These are phyloP conservation scores for Jacaranda mimosifolia DNA, from an alignment of 257 asterid species.

Conservation along the genomic window DNA sequence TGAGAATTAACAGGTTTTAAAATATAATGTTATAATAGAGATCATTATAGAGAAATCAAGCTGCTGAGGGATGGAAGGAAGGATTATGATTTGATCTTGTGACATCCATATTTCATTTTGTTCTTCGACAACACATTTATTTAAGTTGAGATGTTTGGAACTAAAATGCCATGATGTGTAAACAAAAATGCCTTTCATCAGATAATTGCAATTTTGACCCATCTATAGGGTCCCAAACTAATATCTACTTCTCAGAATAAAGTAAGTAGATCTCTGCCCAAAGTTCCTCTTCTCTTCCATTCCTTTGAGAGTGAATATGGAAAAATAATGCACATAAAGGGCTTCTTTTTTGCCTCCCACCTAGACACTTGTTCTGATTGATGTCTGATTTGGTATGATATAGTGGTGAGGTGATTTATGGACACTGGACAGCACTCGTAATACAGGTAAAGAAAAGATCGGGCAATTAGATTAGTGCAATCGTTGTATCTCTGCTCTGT, in stretches of 20 bases:
- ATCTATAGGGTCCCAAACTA: not conserved
- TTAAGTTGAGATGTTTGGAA: not conserved
- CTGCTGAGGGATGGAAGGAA: not conserved
- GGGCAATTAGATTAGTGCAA: not conserved
- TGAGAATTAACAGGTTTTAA: too few relatives aligned
- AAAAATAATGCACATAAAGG: not conserved
- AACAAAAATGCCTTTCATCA: not conserved
- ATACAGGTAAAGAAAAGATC: conserved; percentile 6
- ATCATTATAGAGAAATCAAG: not conserved
- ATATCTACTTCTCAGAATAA: not conserved
- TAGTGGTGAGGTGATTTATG: not conserved
- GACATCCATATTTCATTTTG: not conserved
- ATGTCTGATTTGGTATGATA: not conserved
- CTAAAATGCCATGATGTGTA: not conserved
- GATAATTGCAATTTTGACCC: not conserved
- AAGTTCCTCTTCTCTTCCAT: not conserved
- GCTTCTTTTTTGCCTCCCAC: not conserved
- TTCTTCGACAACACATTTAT: not conserved
- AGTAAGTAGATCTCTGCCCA: not conserved
- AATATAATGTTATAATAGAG: too few relatives aligned
- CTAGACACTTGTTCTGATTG: too few relatives aligned
- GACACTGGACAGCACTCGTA: not conserved
- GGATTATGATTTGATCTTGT: not conserved
- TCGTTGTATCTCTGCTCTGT: not conserved
- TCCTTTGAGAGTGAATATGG: conserved; percentile 14